Base-by-base conservation (phyloP, 2,329 filamentous ascomycete genomes). In the Clonostachys chloroleuca region DNA sequence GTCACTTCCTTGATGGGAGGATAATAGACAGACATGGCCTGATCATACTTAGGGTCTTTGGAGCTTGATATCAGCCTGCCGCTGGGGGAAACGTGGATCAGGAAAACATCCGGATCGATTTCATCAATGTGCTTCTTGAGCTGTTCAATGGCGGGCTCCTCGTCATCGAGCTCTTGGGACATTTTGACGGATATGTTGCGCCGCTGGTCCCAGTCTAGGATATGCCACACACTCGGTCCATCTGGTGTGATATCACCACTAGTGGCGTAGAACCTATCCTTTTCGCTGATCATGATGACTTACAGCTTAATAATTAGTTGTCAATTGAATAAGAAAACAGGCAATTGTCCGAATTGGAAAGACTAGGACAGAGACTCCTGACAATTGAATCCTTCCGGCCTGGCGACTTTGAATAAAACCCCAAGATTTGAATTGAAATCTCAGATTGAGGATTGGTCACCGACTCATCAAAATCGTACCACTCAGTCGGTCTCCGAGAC, bases 21-120 rank as follows among this genome's bases (percentile, higher is more conserved):
- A 37, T 61, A 56, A 34, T 54, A 55, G 10, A 55, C 49, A 44
- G 59, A 63, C 8, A 6, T 42, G 9, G 54, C 61, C n/a, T 56
- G 33, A 30, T 67, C 63, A 37, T 66, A 54, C 47, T 61, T 43
- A 17, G 50, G 49, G 35, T 61, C 48, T 5, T 50, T 59, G 41
- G 48, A 56, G 7, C 18, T 43, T 13, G 55, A 58, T 37, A 54
- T 3, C 17, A 39, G 14, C 17, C 17, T 18, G 36, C 36, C 36
- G n/a, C 17, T 18, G 7, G 14, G 36, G 2, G 36, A 39, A 8
- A 33, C 58, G 44, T 52, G 40, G 9, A 62, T 59, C 40, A 63
- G 55, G 43, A 64, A 61, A 20, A 59, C 53, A 42, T 57, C 47
- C 2, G 57, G 54, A 3, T 47, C 53, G 9, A 65, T 47, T 8